phyloP scores from a whole-genome alignment of 106 monocot species.

The Hemerocallis citrina region DNA sequence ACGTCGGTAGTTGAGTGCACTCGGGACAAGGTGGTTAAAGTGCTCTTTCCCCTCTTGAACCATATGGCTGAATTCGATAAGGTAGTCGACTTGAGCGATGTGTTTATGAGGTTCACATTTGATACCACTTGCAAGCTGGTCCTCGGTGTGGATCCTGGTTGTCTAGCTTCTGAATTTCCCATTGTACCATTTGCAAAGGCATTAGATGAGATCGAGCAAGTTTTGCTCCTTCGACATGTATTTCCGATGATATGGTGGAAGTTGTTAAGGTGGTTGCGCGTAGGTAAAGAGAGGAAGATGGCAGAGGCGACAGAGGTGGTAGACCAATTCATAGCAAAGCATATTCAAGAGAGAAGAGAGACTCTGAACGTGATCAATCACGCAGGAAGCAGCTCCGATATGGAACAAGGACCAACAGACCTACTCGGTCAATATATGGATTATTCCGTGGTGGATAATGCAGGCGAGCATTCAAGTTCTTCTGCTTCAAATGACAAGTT shows the following conservation, averaged over 20 bases:
- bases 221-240: conserved; percentile 16
- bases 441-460: no score
- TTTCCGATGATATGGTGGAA: conserved; percentile 22
- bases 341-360: not conserved
- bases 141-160: conserved; percentile 29
- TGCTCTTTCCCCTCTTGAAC: no score
- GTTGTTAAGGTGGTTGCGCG: conserved; percentile 2
- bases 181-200: conserved; percentile 33
- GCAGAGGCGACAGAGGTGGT: conserved; percentile 8
- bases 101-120: conserved; percentile 24
- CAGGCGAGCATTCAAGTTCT: no score
- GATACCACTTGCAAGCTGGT: conserved; percentile 13
- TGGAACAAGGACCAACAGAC: no score
- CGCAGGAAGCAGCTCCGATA: conserved; percentile 9
- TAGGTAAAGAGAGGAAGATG: conserved; percentile 24
- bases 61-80: no score
- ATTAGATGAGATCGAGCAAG: conserved; percentile 12
- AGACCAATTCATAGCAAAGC: conserved; percentile 13
- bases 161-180: no score
- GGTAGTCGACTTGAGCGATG: conserved; percentile 28
- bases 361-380: no score
- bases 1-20: not conserved
- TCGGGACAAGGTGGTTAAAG: no score
- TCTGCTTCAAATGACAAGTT: conserved; percentile 22
- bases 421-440: no score